A percentile compares a stretch with the other conserved stretches of the same genome.
Evolutionary conservation across 2,329 filamentous ascomycete genomes (phyloP).

Genomic region (Alternaria sp.): DNA sequence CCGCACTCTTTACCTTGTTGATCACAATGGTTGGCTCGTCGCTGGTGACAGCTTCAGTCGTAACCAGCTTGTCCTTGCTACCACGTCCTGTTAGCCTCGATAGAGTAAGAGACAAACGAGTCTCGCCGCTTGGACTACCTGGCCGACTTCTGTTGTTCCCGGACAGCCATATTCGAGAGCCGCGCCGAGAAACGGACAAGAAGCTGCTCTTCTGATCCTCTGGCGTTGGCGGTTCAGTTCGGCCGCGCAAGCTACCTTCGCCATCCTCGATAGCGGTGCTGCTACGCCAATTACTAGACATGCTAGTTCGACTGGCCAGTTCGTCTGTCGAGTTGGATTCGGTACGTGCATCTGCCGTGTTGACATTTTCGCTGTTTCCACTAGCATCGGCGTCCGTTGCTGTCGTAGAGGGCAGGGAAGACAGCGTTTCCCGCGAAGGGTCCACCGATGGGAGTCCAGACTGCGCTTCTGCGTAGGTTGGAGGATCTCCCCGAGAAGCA

Average conservation of each 20-base stretch:
- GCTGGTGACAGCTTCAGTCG: constrained; percentile 25
- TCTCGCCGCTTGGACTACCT: constrained; percentile 52
- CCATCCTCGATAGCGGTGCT: constrained; percentile 54
- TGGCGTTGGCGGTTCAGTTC: constrained; percentile 54
- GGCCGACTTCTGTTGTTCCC: constrained; percentile 53
- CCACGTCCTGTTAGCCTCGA: constrained; percentile 52
- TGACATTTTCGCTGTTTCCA: constrained; percentile 39
- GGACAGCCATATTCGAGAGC: constrained; percentile 43
- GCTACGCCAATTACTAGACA: constrained; percentile 50
- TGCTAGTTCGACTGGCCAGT: constrained; percentile 44
- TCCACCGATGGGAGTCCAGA: constrained; percentile 30
- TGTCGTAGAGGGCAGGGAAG: constrained; percentile 26
- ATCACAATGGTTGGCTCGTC: constrained; percentile 45
- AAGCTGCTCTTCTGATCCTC: constrained; percentile 53
- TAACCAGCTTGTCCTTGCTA: constrained; percentile 54
- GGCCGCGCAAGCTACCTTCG: constrained; percentile 45
- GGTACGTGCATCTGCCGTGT: constrained; percentile 22
- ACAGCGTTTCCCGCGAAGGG: constrained; percentile 44
- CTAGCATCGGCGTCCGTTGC: constrained; percentile 32
- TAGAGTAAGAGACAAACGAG: constrained; percentile 55
- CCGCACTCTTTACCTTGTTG: constrained; percentile 28
- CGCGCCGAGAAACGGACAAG: constrained; percentile 45
- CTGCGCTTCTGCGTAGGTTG: constrained; percentile 52
- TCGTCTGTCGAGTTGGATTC: constrained; percentile 34
- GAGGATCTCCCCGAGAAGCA: constrained; percentile 50